These are phyloP conservation scores for Lactarius psammicola DNA, from an alignment of 768 basidiomycete species.

Conservation along the genomic window DNA sequence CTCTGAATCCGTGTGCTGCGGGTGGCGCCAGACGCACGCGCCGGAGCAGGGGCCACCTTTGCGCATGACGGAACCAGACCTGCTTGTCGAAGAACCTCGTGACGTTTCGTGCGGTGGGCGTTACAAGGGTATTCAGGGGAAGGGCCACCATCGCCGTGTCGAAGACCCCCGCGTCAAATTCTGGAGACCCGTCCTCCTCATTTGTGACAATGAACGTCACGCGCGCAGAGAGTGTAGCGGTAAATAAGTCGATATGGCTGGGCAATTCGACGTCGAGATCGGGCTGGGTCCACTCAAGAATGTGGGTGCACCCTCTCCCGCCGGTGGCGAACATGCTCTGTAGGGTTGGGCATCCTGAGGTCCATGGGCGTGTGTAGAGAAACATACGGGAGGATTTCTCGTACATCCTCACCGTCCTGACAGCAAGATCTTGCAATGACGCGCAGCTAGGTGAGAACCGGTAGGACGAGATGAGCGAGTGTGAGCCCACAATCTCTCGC, in stretches of 20 bases:
- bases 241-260: neutral
- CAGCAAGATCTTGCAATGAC: neutral
- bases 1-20: no score
- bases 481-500: neutral
- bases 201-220: neutral
- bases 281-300: neutral
- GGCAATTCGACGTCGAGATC: neutral
- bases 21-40: no score
- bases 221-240: neutral
- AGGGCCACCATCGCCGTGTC: no score
- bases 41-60: no score
- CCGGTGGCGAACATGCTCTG: neutral
- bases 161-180: no score
- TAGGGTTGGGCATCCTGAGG: neutral
- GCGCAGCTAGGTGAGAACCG: neutral
- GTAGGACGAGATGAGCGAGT: conserved; percentile 4
- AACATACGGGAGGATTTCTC: neutral
- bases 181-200: neutral
- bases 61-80: no score
- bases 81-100: no score
- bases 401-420: neutral
- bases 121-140: no score
- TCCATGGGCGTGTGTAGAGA: neutral
- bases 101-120: no score
- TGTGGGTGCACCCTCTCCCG: no score